These are phyloP conservation scores for Penicillium occitanis DNA, from an alignment of 2,329 filamentous ascomycete species.

Conservation along the genomic window DNA sequence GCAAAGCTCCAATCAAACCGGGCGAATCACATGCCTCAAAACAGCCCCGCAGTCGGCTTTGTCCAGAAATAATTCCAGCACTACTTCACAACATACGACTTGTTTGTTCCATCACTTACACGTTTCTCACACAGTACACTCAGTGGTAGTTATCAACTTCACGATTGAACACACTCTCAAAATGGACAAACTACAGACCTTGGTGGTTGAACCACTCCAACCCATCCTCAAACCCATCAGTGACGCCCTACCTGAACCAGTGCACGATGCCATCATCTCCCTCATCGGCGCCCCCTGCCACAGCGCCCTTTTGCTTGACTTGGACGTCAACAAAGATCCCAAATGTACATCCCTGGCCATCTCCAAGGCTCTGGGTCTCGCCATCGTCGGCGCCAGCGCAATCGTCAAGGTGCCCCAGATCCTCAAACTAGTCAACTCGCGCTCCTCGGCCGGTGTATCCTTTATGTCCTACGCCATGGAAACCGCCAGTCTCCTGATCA, in stretches of 20 bases:
- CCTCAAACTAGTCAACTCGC: slow-evolving; percentile 79
- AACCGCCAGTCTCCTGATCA: slow-evolving; percentile 82
- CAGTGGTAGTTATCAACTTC: not conserved
- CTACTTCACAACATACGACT: not conserved
- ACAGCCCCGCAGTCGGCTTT: not conserved
- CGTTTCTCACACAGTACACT: not conserved
- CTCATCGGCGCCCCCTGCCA: slow-evolving; percentile 86
- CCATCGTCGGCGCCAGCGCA: slow-evolving; percentile 84
- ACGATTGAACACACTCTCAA: not conserved
- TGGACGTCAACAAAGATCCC: slow-evolving; percentile 70
- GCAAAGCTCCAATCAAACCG: not conserved
- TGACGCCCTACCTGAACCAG: slow-evolving; percentile 68
- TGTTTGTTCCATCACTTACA: not conserved
- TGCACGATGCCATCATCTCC: slow-evolving; percentile 71
- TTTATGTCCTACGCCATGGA: slow-evolving; percentile 93
- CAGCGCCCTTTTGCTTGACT: slow-evolving; percentile 76
- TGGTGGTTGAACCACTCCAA: slow-evolving; percentile 45
- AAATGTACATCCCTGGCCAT: slow-evolving; percentile 85
- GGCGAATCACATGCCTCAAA: slow-evolving; percentile 7
- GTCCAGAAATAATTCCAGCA: not conserved
- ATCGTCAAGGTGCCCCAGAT: slow-evolving; percentile 98
- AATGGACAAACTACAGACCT: slow-evolving; percentile 46
- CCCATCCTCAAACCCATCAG: slow-evolving; percentile 65
- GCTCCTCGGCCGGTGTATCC: slow-evolving; percentile 78
- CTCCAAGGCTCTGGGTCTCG: slow-evolving; percentile 89